Percentiles rank a stretch among this genome's conserved stretches.
Evolutionary conservation across 495 filamentous ascomycete species (phyloP).

Genomic region (Hypoxylon intermedium): DNA sequence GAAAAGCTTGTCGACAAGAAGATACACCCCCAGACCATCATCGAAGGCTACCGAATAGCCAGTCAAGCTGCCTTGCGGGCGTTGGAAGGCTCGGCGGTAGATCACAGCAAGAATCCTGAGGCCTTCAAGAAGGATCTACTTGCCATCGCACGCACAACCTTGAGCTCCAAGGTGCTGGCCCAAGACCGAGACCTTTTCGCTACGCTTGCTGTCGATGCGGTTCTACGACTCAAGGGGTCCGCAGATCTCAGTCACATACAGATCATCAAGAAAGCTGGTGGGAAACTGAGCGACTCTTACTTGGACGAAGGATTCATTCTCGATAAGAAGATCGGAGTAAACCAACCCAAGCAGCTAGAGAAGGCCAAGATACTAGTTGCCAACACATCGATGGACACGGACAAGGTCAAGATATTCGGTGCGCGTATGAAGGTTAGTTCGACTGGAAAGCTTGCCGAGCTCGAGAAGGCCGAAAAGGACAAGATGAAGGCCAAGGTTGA

Average conservation of each 20-base stretch:
- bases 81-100: constrained; percentile 81
- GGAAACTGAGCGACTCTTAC: constrained; percentile 96
- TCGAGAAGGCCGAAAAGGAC: constrained; percentile 96
- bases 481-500: constrained; percentile 99
- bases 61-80: constrained; percentile 84
- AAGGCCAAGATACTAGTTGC: constrained; percentile 98
- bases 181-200: constrained; percentile 95
- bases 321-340: constrained; percentile 98
- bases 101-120: constrained; percentile 81
- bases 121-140: constrained; percentile 89
- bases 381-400: constrained; percentile 98
- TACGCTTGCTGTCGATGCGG: constrained; percentile 88
- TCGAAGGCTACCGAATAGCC: constrained; percentile 98
- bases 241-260: constrained; percentile 97
- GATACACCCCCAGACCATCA: constrained; percentile 99
- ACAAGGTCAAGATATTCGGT: constrained; percentile 99
- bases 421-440: constrained; percentile 93
- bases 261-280: constrained; percentile 98
- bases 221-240: constrained; percentile 87
- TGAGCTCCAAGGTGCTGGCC: constrained; percentile 95
- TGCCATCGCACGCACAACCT: constrained; percentile 91
- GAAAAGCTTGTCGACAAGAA: constrained; percentile 97
- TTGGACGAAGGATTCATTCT: constrained; percentile 97
- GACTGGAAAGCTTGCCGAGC: constrained; percentile 92
- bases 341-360: constrained; percentile 95